Base-by-base conservation (phyloP, 345 rosid species). In the Erodium maritimum region DNA sequence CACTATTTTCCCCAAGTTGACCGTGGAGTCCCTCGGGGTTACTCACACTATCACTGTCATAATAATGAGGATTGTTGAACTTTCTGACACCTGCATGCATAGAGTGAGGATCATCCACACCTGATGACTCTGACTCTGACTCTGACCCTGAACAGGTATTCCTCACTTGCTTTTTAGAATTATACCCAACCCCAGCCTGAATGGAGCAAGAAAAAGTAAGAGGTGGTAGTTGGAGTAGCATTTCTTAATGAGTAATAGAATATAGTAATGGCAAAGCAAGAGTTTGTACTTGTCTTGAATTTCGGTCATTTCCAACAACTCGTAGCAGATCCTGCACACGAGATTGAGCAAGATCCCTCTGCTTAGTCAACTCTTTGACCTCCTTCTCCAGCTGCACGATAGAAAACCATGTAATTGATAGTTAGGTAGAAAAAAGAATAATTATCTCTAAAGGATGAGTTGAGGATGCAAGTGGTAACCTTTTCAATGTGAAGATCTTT, bases 401-500 rank as follows among this genome's bases (percentile, higher is more conserved):
- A 65, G 65, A 71, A 52, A 29, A 29, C 61, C 66, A 65, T 48
- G 62, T 55, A 65, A 69, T 33, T 17, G 18, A 33, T 61, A 54
- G 8, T 42, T 42, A 12, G 48, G 2, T 3, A 42, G 14, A 10
- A 42, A 42, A 0, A 10, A 42, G 0, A 1, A 29, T 11, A 29
- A 29, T 29, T 29, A 11, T 4, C 5, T 5, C 5, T 29, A 6
- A 29, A 29, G 9, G 12, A 10, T 42, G 14, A 42, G 48, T 42
- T 12, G 17, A 42, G 14, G 17, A 42, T 3, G 14, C 1, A 42
- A 42, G 21, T 58, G 3, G 2, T 42, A 64, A 87, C 99, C 99
- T 93, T 89, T 65, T 87, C 90, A 65, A 93, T 85, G 69, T 83
- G 97, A 66, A 85, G 77, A 75, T 93, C 99, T 71, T 78, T 93